phyloP scores from a whole-genome alignment of 1,284 basidiomycete species.

The Athelia psychrophila region DNA sequence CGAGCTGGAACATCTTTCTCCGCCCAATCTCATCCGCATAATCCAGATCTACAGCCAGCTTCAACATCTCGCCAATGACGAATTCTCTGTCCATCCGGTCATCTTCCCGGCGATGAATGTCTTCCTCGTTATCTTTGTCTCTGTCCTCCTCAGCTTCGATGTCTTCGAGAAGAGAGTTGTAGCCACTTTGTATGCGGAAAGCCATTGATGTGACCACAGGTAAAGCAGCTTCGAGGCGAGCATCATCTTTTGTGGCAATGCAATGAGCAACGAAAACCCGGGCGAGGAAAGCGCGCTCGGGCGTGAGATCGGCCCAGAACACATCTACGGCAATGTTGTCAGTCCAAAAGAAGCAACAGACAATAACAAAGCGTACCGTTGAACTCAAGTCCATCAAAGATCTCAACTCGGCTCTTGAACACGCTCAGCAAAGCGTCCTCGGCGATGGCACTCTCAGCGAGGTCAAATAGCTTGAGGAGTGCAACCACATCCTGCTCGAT shows the following conservation, averaged over 20 bases:
- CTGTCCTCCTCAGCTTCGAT: conserved; percentile 41
- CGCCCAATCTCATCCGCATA: conserved; percentile 95
- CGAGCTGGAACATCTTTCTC: conserved; percentile 87
- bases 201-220: conserved; percentile 92
- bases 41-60: conserved; percentile 82
- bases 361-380: conserved; percentile 46
- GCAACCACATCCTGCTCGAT: conserved; percentile 46
- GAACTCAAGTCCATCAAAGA: conserved; percentile 70
- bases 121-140: conserved; percentile 43
- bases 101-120: conserved; percentile 45
- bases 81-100: conserved; percentile 67
- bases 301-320: conserved; percentile 78
- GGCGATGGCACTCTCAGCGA: conserved; percentile 55
- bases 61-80: conserved; percentile 79
- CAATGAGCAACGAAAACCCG: conserved; percentile 87
- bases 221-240: conserved; percentile 70
- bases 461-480: conserved; percentile 65
- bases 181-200: conserved; percentile 80
- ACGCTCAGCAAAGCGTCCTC: conserved; percentile 67
- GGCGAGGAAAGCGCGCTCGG: conserved; percentile 82
- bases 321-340: conserved; percentile 40
- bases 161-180: conserved; percentile 64
- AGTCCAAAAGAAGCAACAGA: neutral
- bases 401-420: conserved; percentile 57
- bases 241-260: conserved; percentile 59